phyloP scores from a whole-genome alignment of 129 eudicot species.

The Oenanthe sinensis region DNA sequence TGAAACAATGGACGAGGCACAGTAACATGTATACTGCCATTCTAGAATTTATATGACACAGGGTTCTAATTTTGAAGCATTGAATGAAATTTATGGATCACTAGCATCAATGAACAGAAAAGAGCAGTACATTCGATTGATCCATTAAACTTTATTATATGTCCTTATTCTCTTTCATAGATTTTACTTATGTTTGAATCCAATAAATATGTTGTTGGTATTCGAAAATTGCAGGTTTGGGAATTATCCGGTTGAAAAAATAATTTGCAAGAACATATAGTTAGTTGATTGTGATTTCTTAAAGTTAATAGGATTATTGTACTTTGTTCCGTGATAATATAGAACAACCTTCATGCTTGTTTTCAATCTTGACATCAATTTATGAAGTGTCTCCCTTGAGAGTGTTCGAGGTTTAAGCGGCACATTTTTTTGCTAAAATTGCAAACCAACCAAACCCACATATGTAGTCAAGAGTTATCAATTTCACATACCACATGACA shows the following conservation, averaged over 20 bases:
- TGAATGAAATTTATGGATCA: background rate
- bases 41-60: background rate
- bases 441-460: no score
- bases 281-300: background rate
- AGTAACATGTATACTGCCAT: background rate
- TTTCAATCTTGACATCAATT: no score
- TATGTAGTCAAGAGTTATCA: no score
- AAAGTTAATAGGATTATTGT: background rate
- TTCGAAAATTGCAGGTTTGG: background rate
- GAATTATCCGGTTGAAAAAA: background rate
- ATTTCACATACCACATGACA: no score
- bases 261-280: background rate
- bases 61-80: background rate
- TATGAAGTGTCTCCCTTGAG: no score
- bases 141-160: background rate
- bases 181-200: background rate
- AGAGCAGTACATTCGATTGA: background rate
- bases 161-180: background rate
- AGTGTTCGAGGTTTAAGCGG: no score
- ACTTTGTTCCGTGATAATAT: background rate
- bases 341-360: background rate
- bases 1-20: slow-evolving; percentile 11
- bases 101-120: background rate
- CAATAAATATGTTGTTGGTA: background rate
- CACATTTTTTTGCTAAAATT: no score